Evolutionary conservation across 2,329 filamentous ascomycete genomes (phyloP).

Genomic region (Talaromyces funiculosus): DNA sequence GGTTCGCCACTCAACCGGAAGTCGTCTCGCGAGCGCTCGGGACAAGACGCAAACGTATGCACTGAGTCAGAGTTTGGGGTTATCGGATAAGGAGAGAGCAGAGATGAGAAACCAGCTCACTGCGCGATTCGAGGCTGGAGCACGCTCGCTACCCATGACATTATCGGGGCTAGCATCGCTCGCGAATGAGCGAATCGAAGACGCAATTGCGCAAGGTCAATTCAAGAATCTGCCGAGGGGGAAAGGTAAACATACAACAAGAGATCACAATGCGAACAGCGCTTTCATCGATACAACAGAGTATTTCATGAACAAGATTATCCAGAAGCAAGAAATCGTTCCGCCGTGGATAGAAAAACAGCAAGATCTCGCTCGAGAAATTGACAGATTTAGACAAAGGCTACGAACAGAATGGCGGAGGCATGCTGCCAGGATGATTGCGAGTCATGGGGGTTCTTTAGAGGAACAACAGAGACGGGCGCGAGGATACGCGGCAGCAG

Average conservation of each 20-base stretch:
- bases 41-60: conserved; percentile 55
- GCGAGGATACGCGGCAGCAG: conserved; percentile 67
- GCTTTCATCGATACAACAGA: conserved; percentile 95
- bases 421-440: conserved; percentile 72
- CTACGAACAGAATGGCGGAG: conserved; percentile 77
- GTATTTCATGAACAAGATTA: conserved; percentile 98
- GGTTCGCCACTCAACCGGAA: conserved; percentile 39
- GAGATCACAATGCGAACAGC: conserved; percentile 75
- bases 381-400: conserved; percentile 65
- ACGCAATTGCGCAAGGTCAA: conserved; percentile 85
- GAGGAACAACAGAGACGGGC: conserved; percentile 68
- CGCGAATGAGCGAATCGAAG: conserved; percentile 87
- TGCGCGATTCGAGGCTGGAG: conserved; percentile 71
- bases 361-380: conserved; percentile 71
- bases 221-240: conserved; percentile 81
- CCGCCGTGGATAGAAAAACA: conserved; percentile 99
- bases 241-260: conserved; percentile 60
- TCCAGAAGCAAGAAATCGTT: conserved; percentile 89
- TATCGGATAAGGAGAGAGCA: conserved; percentile 68
- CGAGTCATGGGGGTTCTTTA: conserved; percentile 68
- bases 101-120: conserved; percentile 67
- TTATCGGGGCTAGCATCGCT: conserved; percentile 73
- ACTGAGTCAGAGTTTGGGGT: conserved; percentile 48
- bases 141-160: conserved; percentile 67
- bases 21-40: conserved; percentile 53